A percentile compares a stretch with the other conserved stretches of the same genome.
phyloP scores from a whole-genome alignment of 2,329 filamentous ascomycete species.

The Pezicula rhizophila region DNA sequence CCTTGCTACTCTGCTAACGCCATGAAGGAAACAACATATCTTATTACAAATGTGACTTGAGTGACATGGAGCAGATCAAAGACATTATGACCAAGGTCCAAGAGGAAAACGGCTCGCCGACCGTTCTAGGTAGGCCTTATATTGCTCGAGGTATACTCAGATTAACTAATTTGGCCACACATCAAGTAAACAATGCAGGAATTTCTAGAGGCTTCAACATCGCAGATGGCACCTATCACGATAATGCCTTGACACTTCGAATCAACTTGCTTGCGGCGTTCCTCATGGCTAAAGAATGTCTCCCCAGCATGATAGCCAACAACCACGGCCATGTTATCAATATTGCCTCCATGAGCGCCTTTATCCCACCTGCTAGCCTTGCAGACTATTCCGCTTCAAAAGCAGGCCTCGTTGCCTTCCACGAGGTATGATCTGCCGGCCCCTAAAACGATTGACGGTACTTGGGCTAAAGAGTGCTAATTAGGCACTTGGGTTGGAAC shows the following conservation, averaged over 20 bases:
- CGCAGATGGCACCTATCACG: conserved; percentile 15
- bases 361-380: conserved; percentile 18
- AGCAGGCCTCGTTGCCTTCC: conserved; percentile 20
- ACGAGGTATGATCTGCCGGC: too few relatives aligned
- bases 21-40: background rate
- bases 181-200: conserved; percentile 2
- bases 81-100: conserved; percentile 9
- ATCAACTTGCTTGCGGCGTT: conserved; percentile 20
- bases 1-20: too few relatives aligned
- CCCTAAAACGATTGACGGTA: background rate
- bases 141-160: background rate
- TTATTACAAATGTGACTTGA: conserved; percentile 18
- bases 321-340: conserved; percentile 23
- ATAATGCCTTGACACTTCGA: conserved; percentile 18
- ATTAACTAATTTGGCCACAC: too few relatives aligned
- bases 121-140: conserved; percentile 2
- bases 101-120: conserved; percentile 12
- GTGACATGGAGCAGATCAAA: conserved; percentile 15
- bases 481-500: conserved; percentile 12
- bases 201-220: conserved; percentile 18
- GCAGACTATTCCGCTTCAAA: conserved; percentile 22
- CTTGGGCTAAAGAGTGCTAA: background rate
- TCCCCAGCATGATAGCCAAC: conserved; percentile 18
- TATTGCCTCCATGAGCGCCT: conserved; percentile 20
- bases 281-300: conserved; percentile 17